Percentiles rank a stretch among this genome's conserved stretches.
phyloP scores from a whole-genome alignment of 805 yeast species.

The Sugiyamaella floridensis region DNA sequence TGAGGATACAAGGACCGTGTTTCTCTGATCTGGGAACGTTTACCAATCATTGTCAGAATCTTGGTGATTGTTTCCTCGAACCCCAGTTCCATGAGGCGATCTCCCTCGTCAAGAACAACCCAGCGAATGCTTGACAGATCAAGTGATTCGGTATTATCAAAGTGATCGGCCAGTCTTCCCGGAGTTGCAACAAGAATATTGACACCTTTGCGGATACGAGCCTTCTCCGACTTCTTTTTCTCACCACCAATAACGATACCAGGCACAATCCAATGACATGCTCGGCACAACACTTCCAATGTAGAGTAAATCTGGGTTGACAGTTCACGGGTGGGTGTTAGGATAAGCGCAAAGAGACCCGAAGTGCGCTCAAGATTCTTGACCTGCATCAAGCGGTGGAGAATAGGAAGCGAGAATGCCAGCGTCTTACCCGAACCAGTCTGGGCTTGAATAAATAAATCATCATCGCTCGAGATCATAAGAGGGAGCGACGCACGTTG shows the following conservation, averaged over 20 bases:
- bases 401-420: constrained; percentile 77
- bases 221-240: constrained; percentile 94
- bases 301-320: constrained; percentile 86
- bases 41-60: constrained; percentile 56
- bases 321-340: constrained; percentile 93
- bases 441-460: constrained; percentile 88
- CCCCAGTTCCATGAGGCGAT: constrained; percentile 89
- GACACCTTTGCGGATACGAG: constrained; percentile 90
- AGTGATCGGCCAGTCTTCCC: constrained; percentile 90
- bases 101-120: constrained; percentile 95
- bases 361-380: constrained; percentile 46
- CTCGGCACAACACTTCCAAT: constrained; percentile 53
- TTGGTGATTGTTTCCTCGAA: constrained; percentile 87
- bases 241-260: constrained; percentile 98
- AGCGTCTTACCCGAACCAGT: constrained; percentile 98
- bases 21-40: constrained; percentile 35
- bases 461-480: constrained; percentile 42
- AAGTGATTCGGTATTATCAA: constrained; percentile 76
- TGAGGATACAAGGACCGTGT: constrained; percentile 40
- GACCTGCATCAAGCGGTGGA: constrained; percentile 61
- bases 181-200: constrained; percentile 97
- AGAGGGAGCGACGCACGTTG: constrained; percentile 77
- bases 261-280: constrained; percentile 84
- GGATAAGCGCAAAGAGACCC: constrained; percentile 82
- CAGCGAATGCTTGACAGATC: constrained; percentile 71